Evolutionary conservation across 805 yeast genomes (phyloP), one percentile per base, ranked within the genome.

Genomic region (Danielozyma ontarioensis): DNA sequence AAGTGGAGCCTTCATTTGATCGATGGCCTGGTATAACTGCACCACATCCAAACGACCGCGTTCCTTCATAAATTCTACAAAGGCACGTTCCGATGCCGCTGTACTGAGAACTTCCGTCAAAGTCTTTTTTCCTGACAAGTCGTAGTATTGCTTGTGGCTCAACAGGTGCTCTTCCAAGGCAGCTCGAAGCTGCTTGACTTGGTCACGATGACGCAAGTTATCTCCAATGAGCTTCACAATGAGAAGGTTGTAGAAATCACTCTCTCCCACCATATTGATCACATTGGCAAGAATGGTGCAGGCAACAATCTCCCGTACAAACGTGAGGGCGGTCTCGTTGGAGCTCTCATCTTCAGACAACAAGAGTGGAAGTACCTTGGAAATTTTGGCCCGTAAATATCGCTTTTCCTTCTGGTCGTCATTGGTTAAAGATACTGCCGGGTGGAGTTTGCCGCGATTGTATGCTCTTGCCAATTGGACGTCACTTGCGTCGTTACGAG

Each of bases 161-260:
- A 11, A 13, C 12, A 25, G 12, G 21, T 87, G 93, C 40, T 76
- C 72, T 40, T 80, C 81, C 23, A 88, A 59, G 1, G 85, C 83
- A 15, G 72, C 76, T 39, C 95, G 61, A 15, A 89, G 68, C 42
- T 78, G 73, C 38, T 80, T 74, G 1, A 88, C 94, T 47, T 84
- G 86, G 24, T 73, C 73, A 35, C 88, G 64, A 47, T 86, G 94
- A 41, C 78, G 78, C 50, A 89, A 62, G 10, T 82, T 72, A 19
- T 70, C 71, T 3, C 86, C 80, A 2, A 83, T 73, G 2, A 72
- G 53, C 32, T 72, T 71, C 7, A 78, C 78, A 12, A 87, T 66
- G 26, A 68, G 48, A 35, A 76, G 73, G 51, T 89, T 89, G 75
- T 82, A 83, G 39, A 76, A 82, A 51, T 87, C 95, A 1, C 90